Evolutionary conservation across 768 basidiomycete genomes (phyloP), one percentile per base, ranked within the genome.

Genomic region (Collybia mongolica): DNA sequence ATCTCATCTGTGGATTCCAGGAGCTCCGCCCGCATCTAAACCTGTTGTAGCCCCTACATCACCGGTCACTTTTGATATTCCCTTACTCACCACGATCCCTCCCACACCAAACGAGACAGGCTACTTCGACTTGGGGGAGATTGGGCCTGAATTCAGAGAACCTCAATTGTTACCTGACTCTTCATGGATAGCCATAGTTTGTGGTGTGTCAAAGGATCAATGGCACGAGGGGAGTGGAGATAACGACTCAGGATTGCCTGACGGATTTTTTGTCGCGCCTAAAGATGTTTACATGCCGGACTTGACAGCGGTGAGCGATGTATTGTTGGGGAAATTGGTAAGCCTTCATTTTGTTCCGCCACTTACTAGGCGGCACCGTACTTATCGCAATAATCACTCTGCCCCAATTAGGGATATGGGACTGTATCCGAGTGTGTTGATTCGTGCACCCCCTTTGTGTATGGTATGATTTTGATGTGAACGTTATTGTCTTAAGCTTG

Each of bases 241-340:
- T 15, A 60, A 60, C 12, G 63, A 65, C 20, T 54, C 63, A 8
- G 72, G 69, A 45, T 63, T 90, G 12, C 89, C 89, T 0, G 80
- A 83, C 9, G 74, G 76, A 15, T 90, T 92, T 67, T 92, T 79
- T 57, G 80, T 90, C 36, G 88, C 88, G 2, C 88, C 88, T 28
- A 75, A 73, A 63, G 82, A 88, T 58, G 81, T 90, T 32, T 90
- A 90, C 65, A 90, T 92, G 83, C 90, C 90, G 15, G 87, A 92
- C 64, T 63, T 92, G 54, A 88, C 82, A 22, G 86, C 86, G 1
- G 74, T 82, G 6, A 83, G 77, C 4, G 88, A 92, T 59, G 87
- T 88, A 17, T 70, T 91, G 12, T 73, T 92, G 32, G 90, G 90
- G 35, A 92, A 91, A 65, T 67, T 92, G 60, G 86, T 88, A 51